A percentile compares a stretch with the other conserved stretches of the same genome.
Evolutionary conservation across 2,329 filamentous ascomycete genomes (phyloP).

Genomic region (Fusarium liriodendri): DNA sequence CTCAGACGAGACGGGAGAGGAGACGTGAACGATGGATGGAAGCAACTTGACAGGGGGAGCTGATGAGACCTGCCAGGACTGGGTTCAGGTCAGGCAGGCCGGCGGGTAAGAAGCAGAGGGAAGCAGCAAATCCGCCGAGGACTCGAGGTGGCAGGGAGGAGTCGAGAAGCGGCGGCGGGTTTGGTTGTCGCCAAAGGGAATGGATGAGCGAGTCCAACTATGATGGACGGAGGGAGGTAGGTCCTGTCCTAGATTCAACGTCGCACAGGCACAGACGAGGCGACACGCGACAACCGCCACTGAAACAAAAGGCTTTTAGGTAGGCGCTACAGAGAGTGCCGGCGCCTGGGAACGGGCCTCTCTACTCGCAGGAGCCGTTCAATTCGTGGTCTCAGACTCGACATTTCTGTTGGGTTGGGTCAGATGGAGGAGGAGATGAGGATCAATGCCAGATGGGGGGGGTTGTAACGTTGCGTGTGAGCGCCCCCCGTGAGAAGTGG

Average conservation of each 20-base stretch:
- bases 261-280: conserved; percentile 40
- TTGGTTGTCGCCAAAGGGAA: conserved; percentile 12
- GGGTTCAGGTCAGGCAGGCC: conserved; percentile 6
- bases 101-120: conserved; percentile 5
- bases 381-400: conserved; percentile 10
- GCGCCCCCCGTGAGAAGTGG: conserved; percentile 33
- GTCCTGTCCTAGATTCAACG: conserved; percentile 31
- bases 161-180: conserved; percentile 16
- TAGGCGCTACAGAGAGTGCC: conserved; percentile 21
- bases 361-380: conserved; percentile 12
- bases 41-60: conserved; percentile 22
- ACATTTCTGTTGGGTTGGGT: conserved; percentile 31
- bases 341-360: conserved; percentile 3
- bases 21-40: conserved; percentile 23
- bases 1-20: conserved; percentile 33
- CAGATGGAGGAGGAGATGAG: conserved; percentile 23
- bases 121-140: conserved; percentile 16
- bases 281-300: conserved; percentile 38
- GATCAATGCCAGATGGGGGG: conserved; percentile 34
- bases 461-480: conserved; percentile 39
- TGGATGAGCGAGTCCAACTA: not conserved
- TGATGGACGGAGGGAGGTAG: not conserved
- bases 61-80: conserved; percentile 36
- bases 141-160: conserved; percentile 33
- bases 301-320: conserved; percentile 2